These are phyloP conservation scores for Fusarium sp. DNA, from an alignment of 2,329 filamentous ascomycete species.

Conservation along the genomic window DNA sequence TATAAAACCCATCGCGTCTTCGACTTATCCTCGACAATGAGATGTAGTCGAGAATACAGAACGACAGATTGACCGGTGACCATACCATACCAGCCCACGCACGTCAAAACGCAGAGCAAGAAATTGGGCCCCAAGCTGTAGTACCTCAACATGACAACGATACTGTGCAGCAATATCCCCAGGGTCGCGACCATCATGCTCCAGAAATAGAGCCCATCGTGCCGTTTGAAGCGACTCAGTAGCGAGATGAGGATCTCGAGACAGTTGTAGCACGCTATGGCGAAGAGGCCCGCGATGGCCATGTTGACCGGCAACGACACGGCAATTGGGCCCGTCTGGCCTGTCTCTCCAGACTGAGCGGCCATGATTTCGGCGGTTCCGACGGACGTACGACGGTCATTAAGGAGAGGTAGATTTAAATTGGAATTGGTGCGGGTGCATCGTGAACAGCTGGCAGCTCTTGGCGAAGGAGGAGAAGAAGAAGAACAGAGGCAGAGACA, in stretches of 20 bases:
- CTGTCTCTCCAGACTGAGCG: background rate
- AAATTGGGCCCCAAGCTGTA: slow-evolving; percentile 31
- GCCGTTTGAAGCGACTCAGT: slow-evolving; percentile 24
- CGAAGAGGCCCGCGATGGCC: slow-evolving; percentile 30
- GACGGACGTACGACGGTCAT: slow-evolving; percentile 18
- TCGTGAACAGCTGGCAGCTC: background rate
- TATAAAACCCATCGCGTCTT: slow-evolving; percentile 27
- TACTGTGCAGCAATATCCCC: slow-evolving; percentile 20
- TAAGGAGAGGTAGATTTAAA: background rate
- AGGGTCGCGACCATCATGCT: slow-evolving; percentile 24
- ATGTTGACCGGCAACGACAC: slow-evolving; percentile 24
- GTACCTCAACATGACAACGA: slow-evolving; percentile 29
- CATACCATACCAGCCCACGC: slow-evolving; percentile 34
- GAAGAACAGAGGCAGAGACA: background rate
- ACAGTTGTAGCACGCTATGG: slow-evolving; percentile 29
- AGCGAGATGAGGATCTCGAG: slow-evolving; percentile 32
- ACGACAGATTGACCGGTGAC: slow-evolving; percentile 31
- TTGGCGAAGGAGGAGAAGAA: background rate
- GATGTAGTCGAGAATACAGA: slow-evolving; percentile 27
- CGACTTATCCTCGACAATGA: slow-evolving; percentile 25
- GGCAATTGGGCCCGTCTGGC: slow-evolving; percentile 24
- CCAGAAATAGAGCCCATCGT: slow-evolving; percentile 30
- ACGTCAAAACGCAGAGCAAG: slow-evolving; percentile 26
- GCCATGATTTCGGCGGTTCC: slow-evolving; percentile 20
- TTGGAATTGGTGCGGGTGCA: background rate